Percentiles rank a stretch among this genome's conserved stretches.
These are phyloP conservation scores for Colletotrichum sp. DNA, from an alignment of 2,329 filamentous ascomycete genomes.

Conservation along the genomic window DNA sequence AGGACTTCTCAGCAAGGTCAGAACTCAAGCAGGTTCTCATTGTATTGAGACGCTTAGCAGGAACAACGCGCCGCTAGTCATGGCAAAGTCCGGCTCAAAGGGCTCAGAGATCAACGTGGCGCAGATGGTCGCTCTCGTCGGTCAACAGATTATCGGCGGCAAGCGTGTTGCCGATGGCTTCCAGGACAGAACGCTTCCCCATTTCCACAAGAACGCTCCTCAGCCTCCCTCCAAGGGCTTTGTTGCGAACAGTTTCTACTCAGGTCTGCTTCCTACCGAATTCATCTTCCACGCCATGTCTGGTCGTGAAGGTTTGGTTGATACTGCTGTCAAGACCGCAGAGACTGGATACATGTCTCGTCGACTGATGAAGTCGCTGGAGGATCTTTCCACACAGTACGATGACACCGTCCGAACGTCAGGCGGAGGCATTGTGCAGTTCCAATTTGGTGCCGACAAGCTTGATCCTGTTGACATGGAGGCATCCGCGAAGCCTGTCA, in stretches of 20 bases:
- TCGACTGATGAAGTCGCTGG: constrained; percentile 95
- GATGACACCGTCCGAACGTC: constrained; percentile 95
- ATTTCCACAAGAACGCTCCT: constrained; percentile 92
- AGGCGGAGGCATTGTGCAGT: constrained; percentile 87
- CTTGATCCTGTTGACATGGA: constrained; percentile 98
- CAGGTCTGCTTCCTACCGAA: constrained; percentile 85
- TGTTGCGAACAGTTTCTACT: constrained; percentile 96
- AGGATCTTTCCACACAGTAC: constrained; percentile 92
- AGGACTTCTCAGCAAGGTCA: constrained; percentile 88
- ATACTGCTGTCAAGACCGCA: constrained; percentile 98
- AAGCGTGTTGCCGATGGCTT: constrained; percentile 95
- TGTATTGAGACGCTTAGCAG: constrained; percentile 90
- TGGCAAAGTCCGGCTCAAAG: constrained; percentile 97
- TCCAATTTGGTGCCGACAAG: constrained; percentile 96
- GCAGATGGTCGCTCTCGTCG: constrained; percentile 97
- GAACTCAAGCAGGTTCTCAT: constrained; percentile 87
- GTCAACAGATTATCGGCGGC: constrained; percentile 96
- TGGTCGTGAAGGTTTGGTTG: constrained; percentile 96
- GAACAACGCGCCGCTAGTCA: constrained; percentile 92
- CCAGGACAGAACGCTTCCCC: constrained; percentile 91
- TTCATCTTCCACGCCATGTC: constrained; percentile 99
- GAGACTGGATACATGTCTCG: constrained; percentile 99
- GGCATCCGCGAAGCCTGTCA: constrained; percentile 86
- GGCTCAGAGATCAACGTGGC: constrained; percentile 98
- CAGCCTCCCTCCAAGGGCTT: constrained; percentile 97